These are phyloP conservation scores for Fusarium tanahbumbuense DNA, from an alignment of 2,329 filamentous ascomycete genomes.

Conservation along the genomic window DNA sequence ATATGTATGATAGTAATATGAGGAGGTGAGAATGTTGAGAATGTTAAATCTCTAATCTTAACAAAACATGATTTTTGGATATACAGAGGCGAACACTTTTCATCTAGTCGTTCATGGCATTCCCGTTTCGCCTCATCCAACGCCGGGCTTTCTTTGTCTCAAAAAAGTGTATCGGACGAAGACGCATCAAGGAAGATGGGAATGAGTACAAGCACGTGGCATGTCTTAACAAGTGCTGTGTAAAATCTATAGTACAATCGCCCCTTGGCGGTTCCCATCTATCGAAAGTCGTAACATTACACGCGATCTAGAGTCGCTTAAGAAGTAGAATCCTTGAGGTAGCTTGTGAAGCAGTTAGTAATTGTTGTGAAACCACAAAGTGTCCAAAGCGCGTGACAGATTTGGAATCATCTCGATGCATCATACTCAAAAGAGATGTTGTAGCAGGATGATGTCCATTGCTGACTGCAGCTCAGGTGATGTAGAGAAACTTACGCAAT, in stretches of 20 bases:
- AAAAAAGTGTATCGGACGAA: slow-evolving; percentile 31
- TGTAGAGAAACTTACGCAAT: slow-evolving; percentile 79
- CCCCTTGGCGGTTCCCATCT: slow-evolving; percentile 51
- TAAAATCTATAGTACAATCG: slow-evolving; percentile 56
- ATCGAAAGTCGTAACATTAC: slow-evolving; percentile 53
- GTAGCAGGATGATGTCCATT: not conserved
- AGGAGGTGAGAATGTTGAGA: slow-evolving; percentile 12
- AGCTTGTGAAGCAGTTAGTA: slow-evolving; percentile 60
- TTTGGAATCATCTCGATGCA: not conserved
- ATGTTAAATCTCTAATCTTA: slow-evolving; percentile 18
- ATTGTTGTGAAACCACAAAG: not conserved
- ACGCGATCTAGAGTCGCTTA: slow-evolving; percentile 61
- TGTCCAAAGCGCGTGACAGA: not conserved
- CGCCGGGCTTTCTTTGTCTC: slow-evolving; percentile 35
- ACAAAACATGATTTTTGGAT: slow-evolving; percentile 24
- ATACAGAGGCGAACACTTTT: slow-evolving; percentile 29
- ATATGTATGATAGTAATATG: not conserved
- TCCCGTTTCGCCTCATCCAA: slow-evolving; percentile 36
- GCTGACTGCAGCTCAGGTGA: not conserved
- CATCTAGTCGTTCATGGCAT: slow-evolving; percentile 17
- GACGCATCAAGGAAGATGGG: slow-evolving; percentile 51
- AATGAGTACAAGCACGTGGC: slow-evolving; percentile 51
- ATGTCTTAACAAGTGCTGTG: slow-evolving; percentile 47
- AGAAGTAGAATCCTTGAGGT: slow-evolving; percentile 75
- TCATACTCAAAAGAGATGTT: not conserved